Percentiles rank a stretch among this genome's conserved stretches.
phyloP scores from a whole-genome alignment of 495 filamentous ascomycete species.

The Bacidia gigantensis region DNA sequence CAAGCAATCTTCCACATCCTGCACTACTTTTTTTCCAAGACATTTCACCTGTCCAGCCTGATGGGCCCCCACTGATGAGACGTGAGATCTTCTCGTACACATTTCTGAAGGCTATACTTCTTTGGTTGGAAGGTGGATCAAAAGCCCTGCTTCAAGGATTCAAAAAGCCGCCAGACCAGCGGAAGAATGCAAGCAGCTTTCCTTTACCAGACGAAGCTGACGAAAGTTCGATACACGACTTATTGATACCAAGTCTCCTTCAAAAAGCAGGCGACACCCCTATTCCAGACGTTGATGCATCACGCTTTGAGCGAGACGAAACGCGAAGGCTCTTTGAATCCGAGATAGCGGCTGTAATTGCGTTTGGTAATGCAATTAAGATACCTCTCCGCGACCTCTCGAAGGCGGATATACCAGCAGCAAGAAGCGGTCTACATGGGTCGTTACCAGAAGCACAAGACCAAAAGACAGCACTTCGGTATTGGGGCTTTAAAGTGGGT shows the following conservation, averaged over 20 bases:
- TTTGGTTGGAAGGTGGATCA: constrained; percentile 47
- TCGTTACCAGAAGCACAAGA: constrained; percentile 18
- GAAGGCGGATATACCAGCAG: constrained; percentile 20
- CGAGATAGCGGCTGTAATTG: constrained; percentile 42
- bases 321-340: constrained; percentile 36
- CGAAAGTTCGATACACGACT: constrained; percentile 38
- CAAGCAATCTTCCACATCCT: constrained; percentile 20
- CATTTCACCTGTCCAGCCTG: constrained; percentile 24
- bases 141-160: constrained; percentile 42
- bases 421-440: constrained; percentile 8
- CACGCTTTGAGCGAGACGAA: constrained; percentile 43
- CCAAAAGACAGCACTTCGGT: constrained; percentile 30
- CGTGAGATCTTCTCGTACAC: constrained; percentile 47
- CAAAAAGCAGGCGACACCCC: constrained; percentile 32
- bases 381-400: constrained; percentile 39
- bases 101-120: constrained; percentile 48
- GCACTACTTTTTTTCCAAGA: constrained; percentile 27
- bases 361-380: constrained; percentile 40
- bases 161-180: constrained; percentile 26
- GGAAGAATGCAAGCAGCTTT: constrained; percentile 29
- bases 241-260: constrained; percentile 47
- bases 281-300: constrained; percentile 45
- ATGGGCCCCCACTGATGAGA: constrained; percentile 20
- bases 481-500: constrained; percentile 50
- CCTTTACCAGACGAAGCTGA: constrained; percentile 37